phyloP scores from a whole-genome alignment of 495 filamentous ascomycete species.

The Penicillium egyptiacum region DNA sequence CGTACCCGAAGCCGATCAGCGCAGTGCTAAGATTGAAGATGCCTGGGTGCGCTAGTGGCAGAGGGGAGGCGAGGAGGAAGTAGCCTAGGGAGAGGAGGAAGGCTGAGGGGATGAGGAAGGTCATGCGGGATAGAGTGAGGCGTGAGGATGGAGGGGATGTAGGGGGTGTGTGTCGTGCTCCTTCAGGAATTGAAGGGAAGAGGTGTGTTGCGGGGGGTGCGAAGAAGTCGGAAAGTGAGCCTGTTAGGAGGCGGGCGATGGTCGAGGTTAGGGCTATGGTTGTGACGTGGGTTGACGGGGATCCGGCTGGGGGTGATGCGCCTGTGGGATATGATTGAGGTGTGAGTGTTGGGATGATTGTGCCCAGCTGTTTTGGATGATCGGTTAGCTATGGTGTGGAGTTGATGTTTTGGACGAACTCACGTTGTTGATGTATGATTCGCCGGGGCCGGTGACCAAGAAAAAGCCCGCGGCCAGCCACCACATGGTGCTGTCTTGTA shows the following conservation, averaged over 20 bases:
- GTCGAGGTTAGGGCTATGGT: constrained; percentile 89
- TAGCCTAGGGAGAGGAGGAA: constrained; percentile 75
- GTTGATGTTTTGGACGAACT: background rate
- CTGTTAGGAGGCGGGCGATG: constrained; percentile 79
- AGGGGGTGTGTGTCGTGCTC: constrained; percentile 20
- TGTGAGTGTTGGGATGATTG: constrained; percentile 83
- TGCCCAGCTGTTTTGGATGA: constrained; percentile 63
- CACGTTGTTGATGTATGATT: constrained; percentile 94
- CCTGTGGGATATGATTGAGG: constrained; percentile 52
- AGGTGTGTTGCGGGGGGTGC: constrained; percentile 61
- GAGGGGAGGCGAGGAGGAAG: constrained; percentile 68
- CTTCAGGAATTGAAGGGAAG: constrained; percentile 38
- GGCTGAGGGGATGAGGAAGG: constrained; percentile 74
- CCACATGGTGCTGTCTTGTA: constrained; percentile 93
- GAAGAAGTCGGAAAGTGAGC: constrained; percentile 82
- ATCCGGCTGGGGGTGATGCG: constrained; percentile 57
- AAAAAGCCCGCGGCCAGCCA: constrained; percentile 88
- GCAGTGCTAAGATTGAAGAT: constrained; percentile 80
- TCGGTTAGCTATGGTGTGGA: constrained; percentile 6
- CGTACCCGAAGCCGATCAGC: constrained; percentile 85
- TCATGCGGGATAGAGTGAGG: constrained; percentile 70
- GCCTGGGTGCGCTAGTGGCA: constrained; percentile 62
- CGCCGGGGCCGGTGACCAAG: constrained; percentile 88
- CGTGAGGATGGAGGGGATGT: constrained; percentile 27
- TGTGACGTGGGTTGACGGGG: constrained; percentile 85